These are phyloP conservation scores for Penicillium expansum DNA, from an alignment of 2,329 filamentous ascomycete species.

Conservation along the genomic window DNA sequence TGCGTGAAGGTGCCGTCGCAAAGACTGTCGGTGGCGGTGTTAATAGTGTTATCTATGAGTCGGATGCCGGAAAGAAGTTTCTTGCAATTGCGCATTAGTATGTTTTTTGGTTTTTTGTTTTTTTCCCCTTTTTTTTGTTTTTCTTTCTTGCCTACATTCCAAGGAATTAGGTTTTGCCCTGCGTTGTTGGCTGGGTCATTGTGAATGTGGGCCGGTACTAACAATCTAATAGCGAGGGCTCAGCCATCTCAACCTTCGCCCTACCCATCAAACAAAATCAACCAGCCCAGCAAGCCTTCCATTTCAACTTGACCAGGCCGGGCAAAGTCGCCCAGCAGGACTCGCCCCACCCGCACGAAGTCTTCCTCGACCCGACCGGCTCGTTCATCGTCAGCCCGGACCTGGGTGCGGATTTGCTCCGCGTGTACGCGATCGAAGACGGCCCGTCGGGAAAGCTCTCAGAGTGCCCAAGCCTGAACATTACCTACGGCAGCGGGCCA, in stretches of 20 bases:
- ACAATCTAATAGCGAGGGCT: slow-evolving; percentile 25
- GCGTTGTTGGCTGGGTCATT: background rate
- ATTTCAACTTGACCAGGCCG: slow-evolving; percentile 38
- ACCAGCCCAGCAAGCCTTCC: slow-evolving; percentile 39
- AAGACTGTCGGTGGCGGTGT: slow-evolving; percentile 33
- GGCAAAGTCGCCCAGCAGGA: slow-evolving; percentile 52
- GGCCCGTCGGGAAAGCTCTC: slow-evolving; percentile 43
- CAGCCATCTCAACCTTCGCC: slow-evolving; percentile 34
- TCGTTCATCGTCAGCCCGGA: slow-evolving; percentile 64
- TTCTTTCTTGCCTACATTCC: too few relatives aligned
- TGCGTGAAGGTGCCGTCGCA: slow-evolving; percentile 23
- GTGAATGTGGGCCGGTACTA: background rate
- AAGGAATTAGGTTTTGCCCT: background rate
- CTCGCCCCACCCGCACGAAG: slow-evolving; percentile 62
- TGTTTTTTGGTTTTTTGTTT: slow-evolving; percentile 9
- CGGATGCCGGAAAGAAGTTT: slow-evolving; percentile 24
- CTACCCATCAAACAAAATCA: slow-evolving; percentile 25
- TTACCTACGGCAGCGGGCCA: slow-evolving; percentile 58
- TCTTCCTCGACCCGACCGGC: slow-evolving; percentile 63
- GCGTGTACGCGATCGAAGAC: slow-evolving; percentile 55
- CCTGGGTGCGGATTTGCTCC: slow-evolving; percentile 62
- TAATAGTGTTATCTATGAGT: slow-evolving; percentile 34
- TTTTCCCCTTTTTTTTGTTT: background rate
- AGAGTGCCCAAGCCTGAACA: slow-evolving; percentile 44
- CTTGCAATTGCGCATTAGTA: slow-evolving; percentile 42